Evolutionary conservation across 179 eudicot genomes (phyloP), one percentile per base, ranked within the genome.

Genomic region (Nepenthes alata): DNA sequence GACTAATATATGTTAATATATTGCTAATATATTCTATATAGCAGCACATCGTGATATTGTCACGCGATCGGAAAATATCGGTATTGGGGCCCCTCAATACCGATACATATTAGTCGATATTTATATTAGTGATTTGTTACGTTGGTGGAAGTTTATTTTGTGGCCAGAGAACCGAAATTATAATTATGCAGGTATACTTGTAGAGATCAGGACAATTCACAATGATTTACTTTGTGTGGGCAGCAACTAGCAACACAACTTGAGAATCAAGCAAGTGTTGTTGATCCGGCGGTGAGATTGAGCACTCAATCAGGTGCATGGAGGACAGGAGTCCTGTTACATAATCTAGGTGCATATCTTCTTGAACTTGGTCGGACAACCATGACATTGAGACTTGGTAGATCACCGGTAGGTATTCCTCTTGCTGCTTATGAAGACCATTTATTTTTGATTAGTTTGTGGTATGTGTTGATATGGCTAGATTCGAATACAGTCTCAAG

Each of bases 351-450:
- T 53, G 94, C 97, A 70, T 75, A 80, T 75, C 77, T 94, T 66
- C 89, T 94, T 50, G 99, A 94, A 80, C 88, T 94, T 67, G 97
- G 97, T 66, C 93, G 99, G 57, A 80, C 97, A 39, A 83, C 82
- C 71, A 85, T 81, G 74, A 94, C 95, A n/a, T 62, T 94, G 64
- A 70, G 94, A 73, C 80, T 87, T 77, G 99, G 99, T 15, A 81
- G 74, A 80, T 67, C 91, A 70, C 83, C 97, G 53, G 99, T 94
- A 64, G 37, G 95, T 82, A 12, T 61, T 67, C 34, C 53, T 50
- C 35, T 58, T 68, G 52, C 25, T n/a, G 15, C 36, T 52, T 9
- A 41, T 47, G 53, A 67, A 39, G 65, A 60, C 66, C 60, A 12
- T 60, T 57, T 54, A 11, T 35, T 36, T 65, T 35, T 7, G 15